phyloP scores from a whole-genome alignment of 1,139 yeast species.

The Zygosaccharomyces pseudobailii region DNA sequence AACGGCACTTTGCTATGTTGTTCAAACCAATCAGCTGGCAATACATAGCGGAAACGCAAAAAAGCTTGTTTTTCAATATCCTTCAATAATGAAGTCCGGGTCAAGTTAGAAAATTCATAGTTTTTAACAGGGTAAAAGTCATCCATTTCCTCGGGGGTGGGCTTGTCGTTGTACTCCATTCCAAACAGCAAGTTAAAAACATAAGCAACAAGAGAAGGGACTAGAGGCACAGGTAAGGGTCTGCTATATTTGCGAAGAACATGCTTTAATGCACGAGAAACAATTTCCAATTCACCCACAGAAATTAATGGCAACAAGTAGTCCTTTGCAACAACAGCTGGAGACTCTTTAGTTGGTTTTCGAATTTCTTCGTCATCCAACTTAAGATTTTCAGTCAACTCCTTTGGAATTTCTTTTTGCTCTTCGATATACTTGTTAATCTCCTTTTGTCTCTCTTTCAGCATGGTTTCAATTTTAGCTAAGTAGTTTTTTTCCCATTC shows the following conservation, averaged over 20 bases:
- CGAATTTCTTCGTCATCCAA: slow-evolving; percentile 37
- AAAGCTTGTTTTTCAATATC: slow-evolving; percentile 50
- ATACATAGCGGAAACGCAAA: slow-evolving; percentile 55
- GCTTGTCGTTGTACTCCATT: slow-evolving; percentile 40
- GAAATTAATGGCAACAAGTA: slow-evolving; percentile 43
- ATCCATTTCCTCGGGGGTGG: slow-evolving; percentile 42
- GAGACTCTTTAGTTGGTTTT: slow-evolving; percentile 35
- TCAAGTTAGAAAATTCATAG: slow-evolving; percentile 43
- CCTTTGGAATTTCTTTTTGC: slow-evolving; percentile 36
- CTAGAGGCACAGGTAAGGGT: slow-evolving; percentile 49
- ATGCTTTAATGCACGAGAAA: slow-evolving; percentile 78
- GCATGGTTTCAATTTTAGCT: slow-evolving; percentile 37
- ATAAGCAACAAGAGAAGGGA: slow-evolving; percentile 60
- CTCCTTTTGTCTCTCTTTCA: slow-evolving; percentile 39
- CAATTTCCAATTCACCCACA: slow-evolving; percentile 61
- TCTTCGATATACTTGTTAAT: slow-evolving; percentile 35
- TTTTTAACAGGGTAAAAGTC: slow-evolving; percentile 43
- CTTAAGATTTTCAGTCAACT: slow-evolving; percentile 34
- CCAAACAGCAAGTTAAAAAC: slow-evolving; percentile 73
- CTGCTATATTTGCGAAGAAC: slow-evolving; percentile 50
- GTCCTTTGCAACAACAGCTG: slow-evolving; percentile 29
- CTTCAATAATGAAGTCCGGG: slow-evolving; percentile 42
- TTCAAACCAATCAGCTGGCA: slow-evolving; percentile 48
- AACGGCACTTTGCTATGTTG: slow-evolving; percentile 35
- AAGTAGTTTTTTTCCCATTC: slow-evolving; percentile 33